These are phyloP conservation scores for Niveomyces coronatus DNA, from an alignment of 2,329 filamentous ascomycete genomes.

Conservation along the genomic window DNA sequence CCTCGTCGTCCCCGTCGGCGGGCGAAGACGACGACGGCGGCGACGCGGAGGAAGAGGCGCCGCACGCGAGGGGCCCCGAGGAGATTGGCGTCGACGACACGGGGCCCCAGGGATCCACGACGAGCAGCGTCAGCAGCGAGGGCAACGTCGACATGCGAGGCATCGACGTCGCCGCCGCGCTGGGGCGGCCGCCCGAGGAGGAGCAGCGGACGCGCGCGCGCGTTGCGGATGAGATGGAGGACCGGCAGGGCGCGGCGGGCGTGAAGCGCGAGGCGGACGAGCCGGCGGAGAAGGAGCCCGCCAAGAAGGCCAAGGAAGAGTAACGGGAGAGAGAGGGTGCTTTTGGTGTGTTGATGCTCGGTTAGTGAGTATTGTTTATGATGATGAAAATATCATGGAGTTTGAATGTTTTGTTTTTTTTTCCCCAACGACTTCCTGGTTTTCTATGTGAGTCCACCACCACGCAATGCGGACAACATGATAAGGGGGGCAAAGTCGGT, in stretches of 20 bases:
- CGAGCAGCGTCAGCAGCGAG: constrained; percentile 26
- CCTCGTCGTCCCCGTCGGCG: no score
- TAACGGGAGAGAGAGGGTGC: constrained; percentile 4
- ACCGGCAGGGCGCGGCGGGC: no score
- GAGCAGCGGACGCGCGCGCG: constrained; percentile 25
- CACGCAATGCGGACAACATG: no score
- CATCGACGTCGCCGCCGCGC: constrained; percentile 51
- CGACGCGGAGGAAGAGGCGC: constrained; percentile 50
- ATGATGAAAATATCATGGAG: no score
- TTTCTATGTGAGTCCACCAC: no score
- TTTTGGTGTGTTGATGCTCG: background rate
- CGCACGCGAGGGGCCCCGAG: constrained; percentile 76
- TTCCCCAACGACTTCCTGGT: no score
- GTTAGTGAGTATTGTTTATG: background rate
- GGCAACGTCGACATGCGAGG: constrained; percentile 38
- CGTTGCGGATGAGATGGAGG: no score
- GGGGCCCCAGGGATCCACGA: constrained; percentile 54
- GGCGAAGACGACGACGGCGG: constrained; percentile 23
- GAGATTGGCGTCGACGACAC: constrained; percentile 80
- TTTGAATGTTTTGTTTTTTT: background rate
- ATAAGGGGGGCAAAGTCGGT: no score
- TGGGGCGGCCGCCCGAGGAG: constrained; percentile 39
- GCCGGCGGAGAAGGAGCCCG: constrained; percentile 27
- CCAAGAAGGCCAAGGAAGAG: constrained; percentile 42
- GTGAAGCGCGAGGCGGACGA: constrained; percentile 48